These are phyloP conservation scores for Kwoniella europaea DNA, from an alignment of 768 basidiomycete species.

Conservation along the genomic window DNA sequence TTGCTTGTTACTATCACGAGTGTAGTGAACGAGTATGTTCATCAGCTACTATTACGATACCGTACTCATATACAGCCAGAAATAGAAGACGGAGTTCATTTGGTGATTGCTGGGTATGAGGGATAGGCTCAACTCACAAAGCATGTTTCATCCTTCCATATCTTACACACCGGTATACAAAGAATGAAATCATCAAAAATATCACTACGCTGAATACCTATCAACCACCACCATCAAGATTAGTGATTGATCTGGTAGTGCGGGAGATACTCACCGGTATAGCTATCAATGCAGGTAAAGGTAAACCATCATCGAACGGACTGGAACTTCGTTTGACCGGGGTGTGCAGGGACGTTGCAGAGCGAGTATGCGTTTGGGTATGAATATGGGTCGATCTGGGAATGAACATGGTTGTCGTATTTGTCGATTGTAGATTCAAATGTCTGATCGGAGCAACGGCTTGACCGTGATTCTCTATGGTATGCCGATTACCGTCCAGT, in stretches of 20 bases:
- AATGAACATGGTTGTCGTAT: no score
- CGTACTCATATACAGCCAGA: not conserved
- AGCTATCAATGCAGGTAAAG: not conserved
- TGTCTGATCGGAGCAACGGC: no score
- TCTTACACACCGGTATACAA: not conserved
- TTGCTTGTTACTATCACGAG: not conserved
- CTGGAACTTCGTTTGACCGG: not conserved
- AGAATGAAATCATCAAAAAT: not conserved
- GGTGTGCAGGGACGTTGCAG: no score
- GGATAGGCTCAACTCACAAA: not conserved
- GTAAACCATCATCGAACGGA: not conserved
- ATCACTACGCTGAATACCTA: not conserved
- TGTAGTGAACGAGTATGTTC: not conserved
- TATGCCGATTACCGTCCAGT: no score
- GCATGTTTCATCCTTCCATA: not conserved
- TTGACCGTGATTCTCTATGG: no score
- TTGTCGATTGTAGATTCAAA: no score
- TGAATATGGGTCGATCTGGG: no score
- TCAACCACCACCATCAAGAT: not conserved
- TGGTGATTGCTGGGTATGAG: not conserved
- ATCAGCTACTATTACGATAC: not conserved
- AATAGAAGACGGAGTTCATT: not conserved
- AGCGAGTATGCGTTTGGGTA: no score
- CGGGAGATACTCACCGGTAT: not conserved
- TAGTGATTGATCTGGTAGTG: not conserved